phyloP scores from a whole-genome alignment of 2,329 filamentous ascomycete genomes.

The Aspergillus tamarii region DNA sequence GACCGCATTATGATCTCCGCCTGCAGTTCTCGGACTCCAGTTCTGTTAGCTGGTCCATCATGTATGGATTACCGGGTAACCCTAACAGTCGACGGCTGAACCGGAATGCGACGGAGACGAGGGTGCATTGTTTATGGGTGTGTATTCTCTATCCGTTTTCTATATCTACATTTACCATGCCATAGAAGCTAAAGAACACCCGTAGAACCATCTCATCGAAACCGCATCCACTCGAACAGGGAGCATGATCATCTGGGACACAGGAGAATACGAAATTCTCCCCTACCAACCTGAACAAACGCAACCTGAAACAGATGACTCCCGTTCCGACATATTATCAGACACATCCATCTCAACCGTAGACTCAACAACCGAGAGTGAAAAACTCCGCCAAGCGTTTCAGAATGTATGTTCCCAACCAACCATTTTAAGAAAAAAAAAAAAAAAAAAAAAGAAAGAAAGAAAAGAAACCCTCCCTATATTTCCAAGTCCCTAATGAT shows the following conservation, averaged over 20 bases:
- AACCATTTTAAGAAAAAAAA: too few relatives aligned
- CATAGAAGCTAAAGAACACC: not conserved
- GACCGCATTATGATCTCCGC: constrained; percentile 70
- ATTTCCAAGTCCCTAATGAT: not conserved
- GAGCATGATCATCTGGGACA: constrained; percentile 66
- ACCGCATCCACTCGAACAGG: constrained; percentile 59
- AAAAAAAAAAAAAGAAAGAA: not conserved
- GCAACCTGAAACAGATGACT: constrained; percentile 43
- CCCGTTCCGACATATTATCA: constrained; percentile 26
- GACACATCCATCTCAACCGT: not conserved
- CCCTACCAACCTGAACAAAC: constrained; percentile 42
- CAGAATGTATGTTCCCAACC: constrained; percentile 35
- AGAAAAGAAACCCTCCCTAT: not conserved
- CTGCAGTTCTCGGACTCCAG: constrained; percentile 70
- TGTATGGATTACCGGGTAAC: constrained; percentile 65
- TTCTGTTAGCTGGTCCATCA: constrained; percentile 66
- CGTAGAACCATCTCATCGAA: constrained; percentile 64
- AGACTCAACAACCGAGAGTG: constrained; percentile 34
- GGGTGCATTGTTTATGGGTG: constrained; percentile 64
- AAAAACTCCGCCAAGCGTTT: constrained; percentile 58
- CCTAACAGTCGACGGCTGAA: constrained; percentile 58
- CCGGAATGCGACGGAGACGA: constrained; percentile 64
- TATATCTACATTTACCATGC: not conserved
- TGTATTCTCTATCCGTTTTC: constrained; percentile 16
- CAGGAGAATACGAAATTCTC: constrained; percentile 61